These are phyloP conservation scores for Myxozyma neotropica DNA, from an alignment of 805 yeast species.

Conservation along the genomic window DNA sequence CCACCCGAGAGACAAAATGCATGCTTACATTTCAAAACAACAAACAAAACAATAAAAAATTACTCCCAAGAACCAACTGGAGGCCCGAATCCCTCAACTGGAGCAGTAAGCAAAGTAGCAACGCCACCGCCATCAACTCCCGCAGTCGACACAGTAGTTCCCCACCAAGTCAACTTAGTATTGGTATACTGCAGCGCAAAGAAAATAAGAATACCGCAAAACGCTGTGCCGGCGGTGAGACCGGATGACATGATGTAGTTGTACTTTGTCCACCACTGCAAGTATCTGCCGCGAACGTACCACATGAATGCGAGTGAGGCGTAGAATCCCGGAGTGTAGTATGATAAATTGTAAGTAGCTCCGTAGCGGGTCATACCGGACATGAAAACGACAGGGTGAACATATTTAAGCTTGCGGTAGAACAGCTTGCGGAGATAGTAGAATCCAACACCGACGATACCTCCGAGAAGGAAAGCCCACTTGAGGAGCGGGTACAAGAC, in stretches of 20 bases:
- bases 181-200: constrained; percentile 49
- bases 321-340: constrained; percentile 48
- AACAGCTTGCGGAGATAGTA: constrained; percentile 21
- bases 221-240: constrained; percentile 66
- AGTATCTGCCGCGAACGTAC: constrained; percentile 56
- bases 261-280: constrained; percentile 76
- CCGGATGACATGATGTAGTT: constrained; percentile 68
- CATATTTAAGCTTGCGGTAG: constrained; percentile 10
- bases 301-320: constrained; percentile 58
- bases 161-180: constrained; percentile 58
- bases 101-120: constrained; percentile 12
- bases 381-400: constrained; percentile 34
- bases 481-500: constrained; percentile 33
- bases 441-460: constrained; percentile 22
- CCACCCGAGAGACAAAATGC: too few relatives aligned
- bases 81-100: constrained; percentile 36
- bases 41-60: constrained; percentile 40
- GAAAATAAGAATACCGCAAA: constrained; percentile 62
- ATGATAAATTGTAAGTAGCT: constrained; percentile 27
- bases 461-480: constrained; percentile 36
- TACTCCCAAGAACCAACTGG: constrained; percentile 40
- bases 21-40: too few relatives aligned
- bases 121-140: constrained; percentile 27
- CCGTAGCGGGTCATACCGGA: constrained; percentile 33
- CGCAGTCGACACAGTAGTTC: constrained; percentile 45